A percentile compares a stretch with the other conserved stretches of the same genome.
Evolutionary conservation across 805 yeast genomes (phyloP).

Genomic region (Metschnikowia continentalis): DNA sequence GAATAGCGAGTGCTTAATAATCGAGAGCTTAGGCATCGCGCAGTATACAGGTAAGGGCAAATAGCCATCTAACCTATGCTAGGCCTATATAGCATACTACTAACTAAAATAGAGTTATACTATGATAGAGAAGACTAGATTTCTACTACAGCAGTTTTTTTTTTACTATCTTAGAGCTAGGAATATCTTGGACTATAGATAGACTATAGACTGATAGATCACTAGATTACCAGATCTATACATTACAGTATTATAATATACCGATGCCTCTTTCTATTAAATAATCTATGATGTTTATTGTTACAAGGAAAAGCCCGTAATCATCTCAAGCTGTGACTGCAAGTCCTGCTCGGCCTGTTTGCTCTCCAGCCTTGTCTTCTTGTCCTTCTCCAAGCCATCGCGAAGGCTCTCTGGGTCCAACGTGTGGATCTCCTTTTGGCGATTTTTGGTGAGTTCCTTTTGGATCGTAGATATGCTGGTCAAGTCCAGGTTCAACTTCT

Average conservation of each 20-base stretch:
- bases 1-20: constrained; percentile 2
- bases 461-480: constrained; percentile 19
- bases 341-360: constrained; percentile 39
- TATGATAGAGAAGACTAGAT: no score
- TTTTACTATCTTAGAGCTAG: no score
- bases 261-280: no score
- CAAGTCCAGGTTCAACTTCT: constrained; percentile 30
- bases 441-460: constrained; percentile 9
- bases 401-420: constrained; percentile 34
- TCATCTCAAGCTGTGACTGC: constrained; percentile 43
- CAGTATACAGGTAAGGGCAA: not conserved
- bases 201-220: no score
- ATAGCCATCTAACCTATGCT: no score
- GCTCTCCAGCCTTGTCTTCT: constrained; percentile 23
- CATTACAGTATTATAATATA: no score
- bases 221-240: no score
- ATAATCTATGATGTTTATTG: not conserved
- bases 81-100: no score
- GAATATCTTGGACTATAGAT: no score
- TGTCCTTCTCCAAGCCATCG: constrained; percentile 39
- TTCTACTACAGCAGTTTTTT: no score
- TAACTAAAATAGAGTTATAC: no score
- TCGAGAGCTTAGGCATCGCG: constrained; percentile 3
- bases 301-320: constrained; percentile 28
- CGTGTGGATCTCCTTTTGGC: constrained; percentile 21